Conservation (phyloP, 2,329 filamentous ascomycete genomes). For the Bisporella sp. region DNA sequence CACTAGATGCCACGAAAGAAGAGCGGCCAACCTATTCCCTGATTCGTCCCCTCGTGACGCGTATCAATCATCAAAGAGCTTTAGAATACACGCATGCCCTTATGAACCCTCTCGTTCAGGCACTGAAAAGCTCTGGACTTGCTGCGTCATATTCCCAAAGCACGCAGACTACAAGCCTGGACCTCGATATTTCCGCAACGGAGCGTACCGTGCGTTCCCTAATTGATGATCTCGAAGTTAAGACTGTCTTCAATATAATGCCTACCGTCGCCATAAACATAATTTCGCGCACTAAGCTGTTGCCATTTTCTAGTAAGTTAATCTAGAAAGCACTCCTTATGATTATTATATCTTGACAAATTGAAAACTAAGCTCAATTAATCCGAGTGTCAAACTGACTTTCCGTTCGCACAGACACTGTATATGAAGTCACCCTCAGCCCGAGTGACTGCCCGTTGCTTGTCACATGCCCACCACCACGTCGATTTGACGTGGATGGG, state of each 20-base stretch:
- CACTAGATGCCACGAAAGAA: slow-evolving; percentile 41
- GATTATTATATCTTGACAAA: too few species aligned
- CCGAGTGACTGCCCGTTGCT: slow-evolving; percentile 12
- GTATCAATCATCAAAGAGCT: slow-evolving; percentile 22
- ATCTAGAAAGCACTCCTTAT: not conserved
- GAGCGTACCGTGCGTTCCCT: slow-evolving; percentile 36
- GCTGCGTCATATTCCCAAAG: slow-evolving; percentile 18
- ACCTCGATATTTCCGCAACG: slow-evolving; percentile 15
- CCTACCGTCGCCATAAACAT: slow-evolving; percentile 29
- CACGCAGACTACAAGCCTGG: slow-evolving; percentile 12
- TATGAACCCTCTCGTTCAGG: slow-evolving; percentile 18
- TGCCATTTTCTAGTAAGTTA: slow-evolving; percentile 1
- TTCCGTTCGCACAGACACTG: not conserved
- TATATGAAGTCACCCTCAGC: slow-evolving; percentile 12
- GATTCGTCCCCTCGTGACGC: slow-evolving; percentile 44
- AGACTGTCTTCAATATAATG: slow-evolving; percentile 31
- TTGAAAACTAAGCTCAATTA: not conserved
- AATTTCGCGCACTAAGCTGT: slow-evolving; percentile 22
- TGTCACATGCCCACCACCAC: slow-evolving; percentile 11
- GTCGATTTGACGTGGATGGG: not conserved
- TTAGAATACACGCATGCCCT: slow-evolving; percentile 15
- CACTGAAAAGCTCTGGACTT: slow-evolving; percentile 18
- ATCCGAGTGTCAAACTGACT: not conserved
- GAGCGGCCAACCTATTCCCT: slow-evolving; percentile 46
- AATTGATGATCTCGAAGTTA: slow-evolving; percentile 35